Evolutionary conservation across 1,139 yeast genomes (phyloP).

Genomic region (Yarrowia galli): DNA sequence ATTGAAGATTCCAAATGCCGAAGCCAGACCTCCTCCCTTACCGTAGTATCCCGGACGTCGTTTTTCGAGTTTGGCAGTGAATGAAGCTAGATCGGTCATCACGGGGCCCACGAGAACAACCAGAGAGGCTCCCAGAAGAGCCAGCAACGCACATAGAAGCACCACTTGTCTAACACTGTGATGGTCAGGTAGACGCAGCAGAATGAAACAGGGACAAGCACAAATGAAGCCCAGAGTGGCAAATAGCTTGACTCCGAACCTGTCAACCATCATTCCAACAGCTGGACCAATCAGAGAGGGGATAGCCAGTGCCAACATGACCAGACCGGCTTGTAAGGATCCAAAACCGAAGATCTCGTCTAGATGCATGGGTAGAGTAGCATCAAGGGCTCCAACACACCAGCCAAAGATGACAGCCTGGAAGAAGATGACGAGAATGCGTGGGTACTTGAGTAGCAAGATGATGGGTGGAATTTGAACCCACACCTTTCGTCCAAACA

Average conservation of each 20-base stretch:
- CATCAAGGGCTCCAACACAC: conserved; percentile 50
- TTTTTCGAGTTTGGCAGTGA: conserved; percentile 45
- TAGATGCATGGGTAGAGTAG: conserved; percentile 50
- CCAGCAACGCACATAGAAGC: conserved; percentile 47
- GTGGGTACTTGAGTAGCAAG: conserved; percentile 42
- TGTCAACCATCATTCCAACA: conserved; percentile 49
- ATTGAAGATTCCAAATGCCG: conserved; percentile 52
- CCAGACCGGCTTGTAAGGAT: conserved; percentile 49
- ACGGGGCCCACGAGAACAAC: conserved; percentile 47
- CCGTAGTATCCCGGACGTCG: conserved; percentile 50
- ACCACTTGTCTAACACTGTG: conserved; percentile 47
- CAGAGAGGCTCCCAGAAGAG: conserved; percentile 46
- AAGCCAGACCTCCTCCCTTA: conserved; percentile 50
- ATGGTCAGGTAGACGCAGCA: conserved; percentile 48
- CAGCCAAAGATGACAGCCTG: conserved; percentile 48
- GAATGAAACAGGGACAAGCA: conserved; percentile 42
- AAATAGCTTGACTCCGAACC: conserved; percentile 48
- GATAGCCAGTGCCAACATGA: conserved; percentile 50
- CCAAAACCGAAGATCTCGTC: conserved; percentile 48
- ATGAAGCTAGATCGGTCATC: conserved; percentile 49
- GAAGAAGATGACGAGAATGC: conserved; percentile 46
- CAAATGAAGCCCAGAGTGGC: conserved; percentile 45
- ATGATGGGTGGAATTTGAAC: conserved; percentile 44
- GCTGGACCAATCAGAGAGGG: conserved; percentile 51
- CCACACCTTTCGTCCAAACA: conserved; percentile 30